These are phyloP conservation scores for Umbelopsis sp. DNA, from an alignment of 192 early-diverging fungal genomes.

Conservation along the genomic window DNA sequence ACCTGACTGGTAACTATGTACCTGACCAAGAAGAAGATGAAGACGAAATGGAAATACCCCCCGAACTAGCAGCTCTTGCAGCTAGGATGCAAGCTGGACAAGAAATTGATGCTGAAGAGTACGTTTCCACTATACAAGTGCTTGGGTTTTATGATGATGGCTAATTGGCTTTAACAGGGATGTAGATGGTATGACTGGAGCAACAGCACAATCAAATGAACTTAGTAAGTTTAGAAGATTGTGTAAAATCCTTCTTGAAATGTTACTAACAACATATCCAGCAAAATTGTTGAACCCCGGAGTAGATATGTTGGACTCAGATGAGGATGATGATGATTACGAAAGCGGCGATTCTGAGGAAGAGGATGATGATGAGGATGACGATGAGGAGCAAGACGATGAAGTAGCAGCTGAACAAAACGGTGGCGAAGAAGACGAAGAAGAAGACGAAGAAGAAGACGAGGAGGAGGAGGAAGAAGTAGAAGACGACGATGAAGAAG, in stretches of 20 bases:
- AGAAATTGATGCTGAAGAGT: neutral
- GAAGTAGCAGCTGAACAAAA: constrained; percentile 29
- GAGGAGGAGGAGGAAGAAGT: neutral
- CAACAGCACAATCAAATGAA: too few species aligned
- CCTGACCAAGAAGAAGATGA: constrained; percentile 38
- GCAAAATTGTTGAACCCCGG: neutral
- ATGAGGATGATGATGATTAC: constrained; percentile 31
- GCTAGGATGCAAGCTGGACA: constrained; percentile 7
- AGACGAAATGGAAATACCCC: constrained; percentile 16
- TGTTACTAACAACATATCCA: neutral
- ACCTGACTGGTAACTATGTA: constrained; percentile 71
- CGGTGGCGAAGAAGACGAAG: constrained; percentile 2
- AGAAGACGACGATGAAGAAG: too few species aligned
- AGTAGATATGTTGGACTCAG: constrained; percentile 18
- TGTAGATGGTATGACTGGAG: too few species aligned
- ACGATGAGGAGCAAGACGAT: constrained; percentile 20
- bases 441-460: neutral
- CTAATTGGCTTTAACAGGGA: too few species aligned
- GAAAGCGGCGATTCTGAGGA: constrained; percentile 28
- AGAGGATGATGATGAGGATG: constrained; percentile 29
- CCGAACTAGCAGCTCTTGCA: constrained; percentile 10
- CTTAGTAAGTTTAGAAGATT: too few species aligned
- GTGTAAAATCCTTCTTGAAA: too few species aligned
- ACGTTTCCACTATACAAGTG: neutral
- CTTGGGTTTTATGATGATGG: too few species aligned